These are phyloP conservation scores for Acacia pycnantha DNA, from an alignment of 331 rosid species.

Conservation along the genomic window DNA sequence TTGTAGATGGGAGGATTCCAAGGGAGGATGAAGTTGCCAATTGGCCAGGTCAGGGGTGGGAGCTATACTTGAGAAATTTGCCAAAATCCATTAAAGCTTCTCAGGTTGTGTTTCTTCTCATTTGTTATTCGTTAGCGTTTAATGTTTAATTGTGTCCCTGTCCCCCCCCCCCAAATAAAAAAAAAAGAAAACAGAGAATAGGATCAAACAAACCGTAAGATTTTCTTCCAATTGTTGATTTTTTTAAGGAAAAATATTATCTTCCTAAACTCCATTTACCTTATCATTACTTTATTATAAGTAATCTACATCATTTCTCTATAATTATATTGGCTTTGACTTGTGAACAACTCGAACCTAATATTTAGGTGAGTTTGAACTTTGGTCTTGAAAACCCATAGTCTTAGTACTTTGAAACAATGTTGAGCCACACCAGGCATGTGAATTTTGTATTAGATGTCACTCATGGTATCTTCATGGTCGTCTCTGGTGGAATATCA, in stretches of 20 bases:
- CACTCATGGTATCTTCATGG: background rate
- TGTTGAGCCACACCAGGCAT: background rate
- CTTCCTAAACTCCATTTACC: background rate
- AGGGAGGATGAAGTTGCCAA: slow-evolving; percentile 84
- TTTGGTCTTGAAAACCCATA: background rate
- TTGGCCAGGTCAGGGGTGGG: slow-evolving; percentile 97
- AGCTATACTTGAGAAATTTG: slow-evolving; percentile 88
- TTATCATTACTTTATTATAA: background rate
- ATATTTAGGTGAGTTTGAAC: background rate
- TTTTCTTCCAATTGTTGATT: background rate
- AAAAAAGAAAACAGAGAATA: too few relatives aligned
- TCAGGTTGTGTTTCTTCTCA: slow-evolving; percentile 53
- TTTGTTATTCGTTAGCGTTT: too few relatives aligned
- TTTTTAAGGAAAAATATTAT: too few relatives aligned
- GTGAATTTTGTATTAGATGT: background rate
- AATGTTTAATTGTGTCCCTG: background rate
- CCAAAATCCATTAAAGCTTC: slow-evolving; percentile 69
- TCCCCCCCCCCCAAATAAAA: too few relatives aligned
- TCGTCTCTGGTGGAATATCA: background rate
- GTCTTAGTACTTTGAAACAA: background rate
- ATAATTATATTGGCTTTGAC: background rate
- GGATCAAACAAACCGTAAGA: too few relatives aligned
- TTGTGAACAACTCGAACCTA: background rate
- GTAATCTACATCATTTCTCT: background rate
- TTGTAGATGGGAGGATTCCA: slow-evolving; percentile 71